Conservation (phyloP, 345 rosid species). For the Lepidium africanum region DNA sequence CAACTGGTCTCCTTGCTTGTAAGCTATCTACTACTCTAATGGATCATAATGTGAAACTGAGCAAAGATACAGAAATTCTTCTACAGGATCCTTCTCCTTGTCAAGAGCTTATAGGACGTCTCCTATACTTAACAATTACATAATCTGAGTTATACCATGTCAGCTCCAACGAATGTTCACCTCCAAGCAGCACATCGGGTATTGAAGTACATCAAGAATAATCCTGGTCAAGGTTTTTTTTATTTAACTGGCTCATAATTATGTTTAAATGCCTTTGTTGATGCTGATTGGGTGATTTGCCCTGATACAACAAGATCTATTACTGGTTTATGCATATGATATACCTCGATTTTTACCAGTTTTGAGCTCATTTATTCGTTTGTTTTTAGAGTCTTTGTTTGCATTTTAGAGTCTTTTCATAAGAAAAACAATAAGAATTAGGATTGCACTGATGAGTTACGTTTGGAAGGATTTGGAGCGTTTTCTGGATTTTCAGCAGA, state of each 20-base stretch:
- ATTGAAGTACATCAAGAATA: background rate
- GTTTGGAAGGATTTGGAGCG: too few species aligned
- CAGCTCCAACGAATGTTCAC: background rate
- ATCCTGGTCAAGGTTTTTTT: background rate
- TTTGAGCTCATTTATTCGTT: too few species aligned
- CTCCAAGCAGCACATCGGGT: background rate
- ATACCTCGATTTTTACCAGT: too few species aligned
- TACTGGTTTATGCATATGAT: background rate
- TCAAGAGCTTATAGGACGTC: background rate
- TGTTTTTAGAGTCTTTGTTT: too few species aligned
- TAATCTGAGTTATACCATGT: background rate
- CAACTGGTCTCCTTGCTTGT: background rate
- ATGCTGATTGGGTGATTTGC: background rate
- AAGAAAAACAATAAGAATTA: too few species aligned
- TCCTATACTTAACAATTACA: background rate
- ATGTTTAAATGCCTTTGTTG: background rate
- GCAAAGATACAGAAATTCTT: background rate
- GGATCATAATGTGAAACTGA: background rate
- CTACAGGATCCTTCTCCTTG: rapidly evolving
- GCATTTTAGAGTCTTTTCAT: too few species aligned
- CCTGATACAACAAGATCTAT: background rate
- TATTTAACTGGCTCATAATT: background rate
- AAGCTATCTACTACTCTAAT: background rate
- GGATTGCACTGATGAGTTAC: too few species aligned
- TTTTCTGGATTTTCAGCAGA: too few species aligned